A percentile compares a stretch with the other conserved stretches of the same genome.
Conservation (phyloP, 805 yeast species). For the Metschnikowia arizonensis region DNA sequence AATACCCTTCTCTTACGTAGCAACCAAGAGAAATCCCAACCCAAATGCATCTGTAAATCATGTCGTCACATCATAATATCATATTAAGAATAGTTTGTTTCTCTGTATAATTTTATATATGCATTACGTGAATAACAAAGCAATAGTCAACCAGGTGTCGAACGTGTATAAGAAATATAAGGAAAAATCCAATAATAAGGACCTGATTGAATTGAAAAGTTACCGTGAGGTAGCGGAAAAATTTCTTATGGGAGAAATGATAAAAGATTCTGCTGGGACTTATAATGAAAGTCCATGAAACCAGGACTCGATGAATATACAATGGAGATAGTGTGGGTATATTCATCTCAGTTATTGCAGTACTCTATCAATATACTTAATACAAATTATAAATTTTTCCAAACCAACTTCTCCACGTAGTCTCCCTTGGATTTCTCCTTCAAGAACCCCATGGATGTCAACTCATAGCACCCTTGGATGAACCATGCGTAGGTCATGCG, state of each 20-base stretch:
- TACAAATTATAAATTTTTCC: constrained; percentile 62
- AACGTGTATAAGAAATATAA: constrained; percentile 5
- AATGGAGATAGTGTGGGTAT: no score
- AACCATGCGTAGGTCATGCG: constrained; percentile 66
- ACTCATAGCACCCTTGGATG: constrained; percentile 66
- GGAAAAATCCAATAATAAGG: not conserved
- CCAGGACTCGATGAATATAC: no score
- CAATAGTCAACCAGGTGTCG: constrained; percentile 1
- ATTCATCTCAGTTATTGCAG: no score
- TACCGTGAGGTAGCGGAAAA: not conserved
- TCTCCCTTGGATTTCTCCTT: constrained; percentile 63
- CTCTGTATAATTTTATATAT: no score
- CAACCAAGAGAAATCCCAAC: no score
- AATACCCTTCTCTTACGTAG: no score
- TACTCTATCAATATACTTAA: no score
- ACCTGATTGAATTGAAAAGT: not conserved
- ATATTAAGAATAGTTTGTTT: no score
- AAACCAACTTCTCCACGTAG: constrained; percentile 61
- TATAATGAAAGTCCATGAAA: not conserved
- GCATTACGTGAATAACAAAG: no score
- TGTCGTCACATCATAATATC: no score
- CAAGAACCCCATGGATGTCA: constrained; percentile 64
- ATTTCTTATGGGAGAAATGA: not conserved
- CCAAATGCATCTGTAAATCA: no score
- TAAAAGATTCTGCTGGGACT: not conserved